Evolutionary conservation across 2,329 filamentous ascomycete genomes (phyloP).

Genomic region (Chrysoporthe puriensis): DNA sequence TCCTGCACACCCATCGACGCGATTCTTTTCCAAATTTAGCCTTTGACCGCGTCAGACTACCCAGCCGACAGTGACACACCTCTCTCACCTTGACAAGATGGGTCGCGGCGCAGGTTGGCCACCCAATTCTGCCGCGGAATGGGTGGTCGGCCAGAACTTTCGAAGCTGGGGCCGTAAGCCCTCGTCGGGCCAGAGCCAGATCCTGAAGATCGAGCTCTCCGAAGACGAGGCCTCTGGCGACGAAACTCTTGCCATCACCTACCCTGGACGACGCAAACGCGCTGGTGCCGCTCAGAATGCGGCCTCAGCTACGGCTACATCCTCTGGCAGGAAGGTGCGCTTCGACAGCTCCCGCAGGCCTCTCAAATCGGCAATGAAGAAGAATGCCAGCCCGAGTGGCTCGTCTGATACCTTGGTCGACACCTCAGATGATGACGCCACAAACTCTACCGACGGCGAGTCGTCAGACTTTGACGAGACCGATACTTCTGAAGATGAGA

Average conservation of each 20-base stretch:
- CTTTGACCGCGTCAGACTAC: background rate
- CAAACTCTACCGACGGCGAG: constrained; percentile 24
- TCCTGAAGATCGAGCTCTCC: constrained; percentile 47
- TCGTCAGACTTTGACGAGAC: constrained; percentile 23
- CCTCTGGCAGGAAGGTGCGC: constrained; percentile 47
- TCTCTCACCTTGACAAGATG: constrained; percentile 12
- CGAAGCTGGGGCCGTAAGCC: constrained; percentile 15
- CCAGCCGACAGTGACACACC: background rate
- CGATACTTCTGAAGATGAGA: constrained; percentile 23
- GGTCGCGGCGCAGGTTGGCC: constrained; percentile 33
- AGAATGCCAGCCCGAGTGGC: constrained; percentile 29
- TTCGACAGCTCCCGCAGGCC: constrained; percentile 40
- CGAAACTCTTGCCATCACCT: constrained; percentile 53
- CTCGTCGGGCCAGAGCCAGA: constrained; percentile 31
- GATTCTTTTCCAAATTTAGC: background rate
- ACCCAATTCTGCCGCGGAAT: constrained; percentile 45
- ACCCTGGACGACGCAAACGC: constrained; percentile 44
- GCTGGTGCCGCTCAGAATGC: constrained; percentile 6
- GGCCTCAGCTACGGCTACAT: background rate
- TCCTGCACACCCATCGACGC: background rate
- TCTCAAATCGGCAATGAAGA: constrained; percentile 45
- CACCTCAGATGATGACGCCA: constrained; percentile 27
- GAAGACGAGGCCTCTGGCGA: constrained; percentile 57
- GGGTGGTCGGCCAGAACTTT: constrained; percentile 46
- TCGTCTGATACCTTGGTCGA: constrained; percentile 32